phyloP scores from a whole-genome alignment of 257 asterid genomes.

The Cruciata laevipes region DNA sequence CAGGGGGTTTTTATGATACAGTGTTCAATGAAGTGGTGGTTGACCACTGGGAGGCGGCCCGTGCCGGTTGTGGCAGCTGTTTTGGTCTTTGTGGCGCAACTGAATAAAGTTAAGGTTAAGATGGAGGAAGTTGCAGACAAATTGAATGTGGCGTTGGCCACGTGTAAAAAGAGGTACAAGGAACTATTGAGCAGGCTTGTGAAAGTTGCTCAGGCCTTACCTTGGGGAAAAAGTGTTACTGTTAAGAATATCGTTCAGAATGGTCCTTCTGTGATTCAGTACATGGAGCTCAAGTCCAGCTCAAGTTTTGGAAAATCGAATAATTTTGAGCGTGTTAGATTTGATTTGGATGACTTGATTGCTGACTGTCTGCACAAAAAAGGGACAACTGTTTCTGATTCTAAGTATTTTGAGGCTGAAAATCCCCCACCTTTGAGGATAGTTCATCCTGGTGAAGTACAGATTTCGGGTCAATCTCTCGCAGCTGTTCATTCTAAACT shows the following conservation, averaged over 20 bases:
- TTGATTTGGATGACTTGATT: conserved; percentile 46
- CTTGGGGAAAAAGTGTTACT: conserved; percentile 80
- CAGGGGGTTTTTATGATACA: conserved; percentile 80
- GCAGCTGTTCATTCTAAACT: conserved; percentile 44
- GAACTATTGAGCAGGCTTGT: conserved; percentile 69
- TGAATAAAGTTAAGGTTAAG: conserved; percentile 45
- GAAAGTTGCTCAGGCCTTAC: conserved; percentile 54
- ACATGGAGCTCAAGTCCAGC: conserved; percentile 75
- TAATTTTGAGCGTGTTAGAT: conserved; percentile 22
- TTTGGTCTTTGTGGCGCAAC: conserved; percentile 51
- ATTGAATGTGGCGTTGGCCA: conserved; percentile 39
- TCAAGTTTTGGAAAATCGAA: conserved; percentile 15
- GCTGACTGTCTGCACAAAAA: conserved; percentile 44
- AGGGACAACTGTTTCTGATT: conserved; percentile 19
- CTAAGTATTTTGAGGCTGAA: conserved; percentile 40
- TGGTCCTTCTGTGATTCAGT: conserved; percentile 68
- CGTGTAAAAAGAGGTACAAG: conserved; percentile 63
- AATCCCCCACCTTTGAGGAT: conserved; percentile 7
- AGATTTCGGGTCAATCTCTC: conserved; percentile 58
- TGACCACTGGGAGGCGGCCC: conserved; percentile 75
- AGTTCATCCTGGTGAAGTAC: conserved; percentile 31
- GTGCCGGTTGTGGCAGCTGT: conserved; percentile 80
- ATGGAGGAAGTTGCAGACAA: conserved; percentile 54
- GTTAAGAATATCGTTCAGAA: conserved; percentile 60
- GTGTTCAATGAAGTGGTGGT: conserved; percentile 81